A percentile compares a stretch with the other conserved stretches of the same genome.
These are phyloP conservation scores for Oryza brachyantha DNA, from an alignment of 176 grass and related monocot genomes.

Conservation along the genomic window DNA sequence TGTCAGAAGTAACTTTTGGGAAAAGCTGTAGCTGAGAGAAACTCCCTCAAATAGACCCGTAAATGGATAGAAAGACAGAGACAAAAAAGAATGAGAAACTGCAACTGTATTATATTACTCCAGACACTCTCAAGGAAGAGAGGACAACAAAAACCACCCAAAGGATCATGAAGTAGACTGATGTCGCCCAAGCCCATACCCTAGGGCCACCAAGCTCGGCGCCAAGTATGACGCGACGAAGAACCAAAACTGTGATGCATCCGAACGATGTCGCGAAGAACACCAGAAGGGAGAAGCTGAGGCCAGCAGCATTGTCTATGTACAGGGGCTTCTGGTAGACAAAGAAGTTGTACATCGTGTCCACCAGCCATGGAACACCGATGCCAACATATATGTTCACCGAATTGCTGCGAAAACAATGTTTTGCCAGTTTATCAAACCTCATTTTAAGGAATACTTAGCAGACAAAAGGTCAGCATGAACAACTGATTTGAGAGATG, in stretches of 20 bases:
- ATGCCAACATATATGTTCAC: conserved; percentile 96
- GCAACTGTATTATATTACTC: conserved; percentile 44
- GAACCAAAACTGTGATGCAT: conserved; percentile 67
- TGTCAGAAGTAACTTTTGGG: too few relatives aligned
- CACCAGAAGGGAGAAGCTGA: conserved; percentile 84
- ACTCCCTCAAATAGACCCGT: too few relatives aligned
- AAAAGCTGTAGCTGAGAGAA: too few relatives aligned
- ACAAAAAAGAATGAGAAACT: neutral
- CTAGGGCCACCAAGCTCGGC: conserved; percentile 85
- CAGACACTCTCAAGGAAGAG: conserved; percentile 71
- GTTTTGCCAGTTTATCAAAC: neutral
- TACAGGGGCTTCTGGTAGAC: conserved; percentile 68
- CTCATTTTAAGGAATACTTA: neutral
- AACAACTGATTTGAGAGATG: neutral
- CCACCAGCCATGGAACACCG: conserved; percentile 71
- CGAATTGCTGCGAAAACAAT: conserved; percentile 54
- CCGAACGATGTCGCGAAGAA: conserved; percentile 82
- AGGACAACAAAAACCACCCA: conserved; percentile 84
- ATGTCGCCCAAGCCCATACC: conserved; percentile 75
- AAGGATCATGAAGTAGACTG: conserved; percentile 70
- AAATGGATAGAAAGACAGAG: neutral
- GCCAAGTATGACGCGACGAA: conserved; percentile 59
- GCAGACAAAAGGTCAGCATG: neutral
- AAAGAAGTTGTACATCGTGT: conserved; percentile 82
- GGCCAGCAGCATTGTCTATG: conserved; percentile 67